Conservation (phyloP, 805 yeast species). For the Cyberlindnera euphorbiae region DNA sequence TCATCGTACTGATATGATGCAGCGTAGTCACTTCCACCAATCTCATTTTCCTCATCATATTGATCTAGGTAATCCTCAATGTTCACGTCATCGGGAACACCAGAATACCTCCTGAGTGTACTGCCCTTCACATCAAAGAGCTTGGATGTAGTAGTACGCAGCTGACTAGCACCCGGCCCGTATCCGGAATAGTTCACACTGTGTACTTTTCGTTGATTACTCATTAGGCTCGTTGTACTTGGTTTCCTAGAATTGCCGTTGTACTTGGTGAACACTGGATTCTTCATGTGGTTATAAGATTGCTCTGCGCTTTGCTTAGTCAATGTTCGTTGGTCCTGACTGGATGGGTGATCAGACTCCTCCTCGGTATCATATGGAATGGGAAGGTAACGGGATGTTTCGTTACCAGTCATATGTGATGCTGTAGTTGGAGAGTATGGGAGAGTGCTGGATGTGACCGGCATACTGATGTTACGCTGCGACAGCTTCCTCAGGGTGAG, state of each 20-base stretch:
- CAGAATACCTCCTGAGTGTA: conserved; percentile 68
- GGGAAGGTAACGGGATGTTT: conserved; percentile 9
- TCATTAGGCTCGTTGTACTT: conserved; percentile 12
- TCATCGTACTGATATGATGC: conserved; percentile 26
- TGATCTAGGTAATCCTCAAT: conserved; percentile 40
- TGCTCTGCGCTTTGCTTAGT: conserved; percentile 8
- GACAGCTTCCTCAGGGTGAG: conserved; percentile 19
- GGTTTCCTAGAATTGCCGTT: conserved; percentile 20
- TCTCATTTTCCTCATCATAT: conserved; percentile 36
- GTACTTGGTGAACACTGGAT: conserved; percentile 19
- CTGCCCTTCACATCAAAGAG: conserved; percentile 70
- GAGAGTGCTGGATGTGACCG: conserved; percentile 15
- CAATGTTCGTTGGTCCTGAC: conserved; percentile 10
- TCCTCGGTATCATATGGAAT: conserved; percentile 14
- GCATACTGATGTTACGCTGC: conserved; percentile 26
- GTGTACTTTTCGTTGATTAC: conserved; percentile 3
- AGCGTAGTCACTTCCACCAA: conserved; percentile 29
- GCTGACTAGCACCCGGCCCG: too few species aligned
- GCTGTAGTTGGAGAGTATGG: conserved; percentile 8
- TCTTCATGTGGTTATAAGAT: too few species aligned
- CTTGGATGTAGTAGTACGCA: conserved; percentile 67
- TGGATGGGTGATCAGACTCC: conserved; percentile 11
- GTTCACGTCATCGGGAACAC: conserved; percentile 56
- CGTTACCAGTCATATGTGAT: conserved; percentile 8
- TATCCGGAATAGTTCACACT: too few species aligned